phyloP scores from a whole-genome alignment of 2,329 filamentous ascomycete genomes.

The Tolypocladium amazonense region DNA sequence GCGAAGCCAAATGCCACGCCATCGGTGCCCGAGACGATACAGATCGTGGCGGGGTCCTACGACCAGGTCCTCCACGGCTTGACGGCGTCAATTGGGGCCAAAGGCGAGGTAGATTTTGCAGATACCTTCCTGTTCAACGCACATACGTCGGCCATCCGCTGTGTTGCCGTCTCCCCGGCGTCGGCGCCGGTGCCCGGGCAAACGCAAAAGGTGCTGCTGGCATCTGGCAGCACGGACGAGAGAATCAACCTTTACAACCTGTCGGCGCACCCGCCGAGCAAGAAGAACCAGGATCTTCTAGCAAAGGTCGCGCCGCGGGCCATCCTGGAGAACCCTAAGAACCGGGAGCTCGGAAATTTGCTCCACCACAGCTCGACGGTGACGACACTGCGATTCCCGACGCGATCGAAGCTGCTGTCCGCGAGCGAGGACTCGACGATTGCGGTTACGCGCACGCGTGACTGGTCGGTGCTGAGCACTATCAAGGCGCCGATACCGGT shows the following conservation, averaged over 20 bases:
- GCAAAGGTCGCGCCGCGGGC: slow-evolving; percentile 60
- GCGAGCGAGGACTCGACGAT: slow-evolving; percentile 86
- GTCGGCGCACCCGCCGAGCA: slow-evolving; percentile 55
- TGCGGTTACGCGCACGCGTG: slow-evolving; percentile 73
- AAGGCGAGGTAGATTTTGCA: slow-evolving; percentile 53
- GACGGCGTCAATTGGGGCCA: slow-evolving; percentile 52
- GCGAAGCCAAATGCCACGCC: slow-evolving; percentile 2
- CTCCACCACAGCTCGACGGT: slow-evolving; percentile 79
- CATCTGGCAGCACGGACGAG: slow-evolving; percentile 87
- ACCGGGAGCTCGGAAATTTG: slow-evolving; percentile 78
- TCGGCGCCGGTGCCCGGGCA: slow-evolving; percentile 51
- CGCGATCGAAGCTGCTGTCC: slow-evolving; percentile 78
- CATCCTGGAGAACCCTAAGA: slow-evolving; percentile 74
- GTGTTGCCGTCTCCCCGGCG: slow-evolving; percentile 72
- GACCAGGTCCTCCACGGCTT: slow-evolving; percentile 87
- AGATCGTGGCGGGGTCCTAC: slow-evolving; percentile 89
- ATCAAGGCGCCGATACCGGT: slow-evolving; percentile 87
- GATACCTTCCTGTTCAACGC: slow-evolving; percentile 96
- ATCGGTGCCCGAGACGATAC: slow-evolving; percentile 47
- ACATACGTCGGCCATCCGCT: slow-evolving; percentile 81
- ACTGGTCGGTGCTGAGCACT: slow-evolving; percentile 78
- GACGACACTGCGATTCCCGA: slow-evolving; percentile 71
- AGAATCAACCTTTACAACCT: slow-evolving; percentile 90
- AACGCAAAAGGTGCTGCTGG: slow-evolving; percentile 76
- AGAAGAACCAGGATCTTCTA: slow-evolving; percentile 46